A percentile compares a stretch with the other conserved stretches of the same genome.
phyloP scores from a whole-genome alignment of 1,284 basidiomycete species.

The Ustilago loliicola region DNA sequence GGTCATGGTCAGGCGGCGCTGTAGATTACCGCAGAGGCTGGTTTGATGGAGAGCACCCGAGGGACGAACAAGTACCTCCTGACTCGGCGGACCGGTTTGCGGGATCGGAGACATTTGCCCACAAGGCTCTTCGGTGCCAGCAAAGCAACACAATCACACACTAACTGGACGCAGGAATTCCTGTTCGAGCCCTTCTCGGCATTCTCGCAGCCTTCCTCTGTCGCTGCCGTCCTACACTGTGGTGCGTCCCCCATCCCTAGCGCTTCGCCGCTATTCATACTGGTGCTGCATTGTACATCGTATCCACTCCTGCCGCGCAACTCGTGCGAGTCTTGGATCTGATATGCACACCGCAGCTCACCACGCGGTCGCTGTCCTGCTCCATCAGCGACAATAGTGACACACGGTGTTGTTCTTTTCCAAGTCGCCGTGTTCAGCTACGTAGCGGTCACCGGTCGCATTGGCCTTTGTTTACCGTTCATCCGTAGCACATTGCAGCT shows the following conservation, averaged over 20 bases:
- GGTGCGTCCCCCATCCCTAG: neutral
- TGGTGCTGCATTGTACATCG: neutral
- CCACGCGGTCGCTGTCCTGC: neutral
- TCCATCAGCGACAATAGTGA: neutral
- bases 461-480: neutral
- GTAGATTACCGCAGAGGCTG: neutral
- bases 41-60: neutral
- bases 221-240: neutral
- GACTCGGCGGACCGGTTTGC: neutral
- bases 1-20: neutral
- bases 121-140: neutral
- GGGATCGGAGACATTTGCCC: neutral
- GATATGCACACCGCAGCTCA: neutral
- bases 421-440: neutral
- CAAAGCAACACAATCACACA: neutral
- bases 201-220: constrained; percentile 1
- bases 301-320: neutral
- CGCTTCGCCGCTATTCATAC: neutral
- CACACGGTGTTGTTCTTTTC: neutral
- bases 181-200: neutral
- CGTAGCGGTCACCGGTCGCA: neutral
- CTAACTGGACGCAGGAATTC: neutral
- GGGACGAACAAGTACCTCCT: neutral
- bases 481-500: neutral
- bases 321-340: neutral